A percentile compares a stretch with the other conserved stretches of the same genome.
Conservation (phyloP, 805 yeast genomes). For the Brettanomyces custersianus region DNA sequence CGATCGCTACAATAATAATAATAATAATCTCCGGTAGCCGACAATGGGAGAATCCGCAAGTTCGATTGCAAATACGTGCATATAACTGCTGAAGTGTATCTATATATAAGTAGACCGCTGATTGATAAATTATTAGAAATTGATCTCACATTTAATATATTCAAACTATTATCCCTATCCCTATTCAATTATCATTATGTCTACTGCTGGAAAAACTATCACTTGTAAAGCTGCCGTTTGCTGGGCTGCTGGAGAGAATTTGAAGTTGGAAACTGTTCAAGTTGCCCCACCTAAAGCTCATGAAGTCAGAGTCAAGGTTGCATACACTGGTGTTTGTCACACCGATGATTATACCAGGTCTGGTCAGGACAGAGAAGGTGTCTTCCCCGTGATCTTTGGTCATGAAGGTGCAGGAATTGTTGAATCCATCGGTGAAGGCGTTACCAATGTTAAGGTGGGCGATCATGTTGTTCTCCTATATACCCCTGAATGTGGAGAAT, state of each 20-base stretch:
- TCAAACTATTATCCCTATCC: not conserved
- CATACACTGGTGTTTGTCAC: constrained; percentile 93
- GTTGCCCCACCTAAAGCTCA: constrained; percentile 95
- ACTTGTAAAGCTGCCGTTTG: constrained; percentile 95
- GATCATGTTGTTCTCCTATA: constrained; percentile 90
- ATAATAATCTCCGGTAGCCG: too few species aligned
- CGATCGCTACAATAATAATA: too few species aligned
- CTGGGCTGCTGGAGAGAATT: constrained; percentile 79
- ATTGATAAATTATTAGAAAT: too few species aligned
- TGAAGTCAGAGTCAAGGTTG: constrained; percentile 88
- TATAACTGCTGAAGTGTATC: too few species aligned
- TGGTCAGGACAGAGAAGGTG: constrained; percentile 95
- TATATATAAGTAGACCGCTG: too few species aligned
- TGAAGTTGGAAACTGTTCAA: constrained; percentile 76
- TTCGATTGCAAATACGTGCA: too few species aligned
- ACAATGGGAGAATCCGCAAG: too few species aligned
- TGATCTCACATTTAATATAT: too few species aligned
- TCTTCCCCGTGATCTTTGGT: constrained; percentile 86
- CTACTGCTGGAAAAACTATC: constrained; percentile 36
- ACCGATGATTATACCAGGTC: constrained; percentile 96
- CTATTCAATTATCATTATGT: constrained; percentile 10
- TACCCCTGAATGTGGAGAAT: constrained; percentile 94
- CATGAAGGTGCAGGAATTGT: constrained; percentile 99
- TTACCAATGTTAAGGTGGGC: constrained; percentile 81
- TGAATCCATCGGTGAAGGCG: constrained; percentile 92